Base-by-base conservation (phyloP, 2,329 filamentous ascomycete species). In the Fusarium sp. region DNA sequence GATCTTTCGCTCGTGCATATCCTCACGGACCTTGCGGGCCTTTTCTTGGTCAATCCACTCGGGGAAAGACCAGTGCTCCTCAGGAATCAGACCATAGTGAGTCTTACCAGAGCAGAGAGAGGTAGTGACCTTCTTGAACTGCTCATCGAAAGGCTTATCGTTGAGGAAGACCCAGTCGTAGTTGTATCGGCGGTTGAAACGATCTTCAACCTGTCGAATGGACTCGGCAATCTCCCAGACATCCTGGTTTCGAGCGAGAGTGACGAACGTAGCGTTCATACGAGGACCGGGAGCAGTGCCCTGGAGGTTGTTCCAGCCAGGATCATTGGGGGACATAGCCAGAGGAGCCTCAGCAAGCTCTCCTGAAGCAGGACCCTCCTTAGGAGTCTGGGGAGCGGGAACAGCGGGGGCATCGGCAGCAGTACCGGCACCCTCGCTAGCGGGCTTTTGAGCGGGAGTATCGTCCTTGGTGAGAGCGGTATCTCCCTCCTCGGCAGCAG, bases 151-250 rank as follows among this genome's bases (percentile, higher is more conserved):
- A 1, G 94, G 93, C 81, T 95, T 90, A 80, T 99, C 96, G 83
- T 99, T 99, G 69, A 99, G 86, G 85, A 99, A 99, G 57, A 99
- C 95, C 97, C 97, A 99, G 80, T 98, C 95, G 83, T 99, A 99
- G 85, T 97, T 91, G 85, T 93, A 98, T 77, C 95, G 93, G 78
- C 91, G 90, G 85, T 99, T 99, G 90, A 99, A 99, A 79, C 96
- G 93, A 82, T 99, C 96, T 83, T 99, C 96, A 61, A 99, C 91
- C 79, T 97, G 93, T 61, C 96, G 93, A 79, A 99, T 99, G 15
- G 95, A 98, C 78, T 94, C 90, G 69, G 94, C 93, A 79, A 99
- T 97, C 54, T 99, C 96, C 96, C 96, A 99, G 32, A 98, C 85
- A 79, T 99, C 96, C 60, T 86, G 88, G 84, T 99, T 99, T 77